Evolutionary conservation across 352 stramenopile genomes (phyloP), one percentile per base, ranked within the genome.

Genomic region (Pythium phragmiticola): DNA sequence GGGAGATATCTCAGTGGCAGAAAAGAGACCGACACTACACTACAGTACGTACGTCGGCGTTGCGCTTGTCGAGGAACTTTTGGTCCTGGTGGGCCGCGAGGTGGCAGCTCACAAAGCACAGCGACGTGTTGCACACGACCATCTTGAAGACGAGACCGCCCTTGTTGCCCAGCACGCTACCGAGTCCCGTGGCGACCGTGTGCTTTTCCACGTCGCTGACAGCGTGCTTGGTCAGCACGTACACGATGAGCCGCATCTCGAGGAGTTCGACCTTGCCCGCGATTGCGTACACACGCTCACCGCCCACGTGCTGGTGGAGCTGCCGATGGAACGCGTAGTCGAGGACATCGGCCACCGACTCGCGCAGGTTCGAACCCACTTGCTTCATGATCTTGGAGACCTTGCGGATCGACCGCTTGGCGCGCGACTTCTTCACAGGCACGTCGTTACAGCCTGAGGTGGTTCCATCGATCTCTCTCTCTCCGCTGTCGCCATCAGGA

Each of bases 21-120:
- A 30, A 30, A 30, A 30, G 26, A 30, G 26, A 30, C 26, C 4
- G 26, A 30, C 2, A 30, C 26, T 30, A 30, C 26, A 5, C 26
- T 30, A 30, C 23, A 37, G 17, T 14, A 70, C 74, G 39, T 83
- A 96, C 81, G 48, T 96, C 81, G 41, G 62, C 78, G 60, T 96
- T 94, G 65, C 88, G 86, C 59, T 89, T 90, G 64, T 94, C 83
- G 16, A 94, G 70, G 60, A 92, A 94, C 57, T 94, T 93, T 63
- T 90, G 80, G 48, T 89, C 82, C 58, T 94, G 83, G 28, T 96
- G 88, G 1, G 87, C 88, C 0, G 87, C 87, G 19, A 96, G 66
- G 56, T 96, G 88, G 57, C 84, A 94, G 72, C 86, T 95, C 53
- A 89, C 82, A 62, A 94, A 96, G 69, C 84, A 92, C 14, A 96